Conservation (phyloP, 108 stramenopile genomes). For the Craspedostauros australis region DNA sequence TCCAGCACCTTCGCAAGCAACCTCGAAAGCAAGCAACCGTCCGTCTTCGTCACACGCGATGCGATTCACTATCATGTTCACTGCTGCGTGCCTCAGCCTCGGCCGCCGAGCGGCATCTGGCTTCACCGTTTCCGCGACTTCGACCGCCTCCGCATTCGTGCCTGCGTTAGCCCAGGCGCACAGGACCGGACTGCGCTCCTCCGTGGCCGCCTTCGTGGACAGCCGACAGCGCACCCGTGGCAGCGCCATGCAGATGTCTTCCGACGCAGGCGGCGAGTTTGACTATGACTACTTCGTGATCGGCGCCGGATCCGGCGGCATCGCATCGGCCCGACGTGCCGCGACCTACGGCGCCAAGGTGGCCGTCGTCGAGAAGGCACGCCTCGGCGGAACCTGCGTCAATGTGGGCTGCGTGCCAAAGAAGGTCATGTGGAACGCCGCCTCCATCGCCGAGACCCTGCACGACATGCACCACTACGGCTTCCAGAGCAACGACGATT, state of each 20-base stretch:
- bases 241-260: neutral
- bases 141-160: too few species aligned
- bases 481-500: conserved; percentile 68
- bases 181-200: too few species aligned
- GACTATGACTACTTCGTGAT: conserved; percentile 74
- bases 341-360: conserved; percentile 84
- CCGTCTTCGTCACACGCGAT: too few species aligned
- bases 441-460: conserved; percentile 71
- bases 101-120: too few species aligned
- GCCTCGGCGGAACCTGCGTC: conserved; percentile 93
- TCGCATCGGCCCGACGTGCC: conserved; percentile 63
- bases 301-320: conserved; percentile 73
- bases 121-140: too few species aligned
- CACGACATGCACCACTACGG: conserved; percentile 63
- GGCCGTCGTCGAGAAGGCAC: conserved; percentile 69
- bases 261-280: neutral
- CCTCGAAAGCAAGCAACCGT: too few species aligned
- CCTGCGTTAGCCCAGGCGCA: too few species aligned
- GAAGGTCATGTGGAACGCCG: conserved; percentile 82
- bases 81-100: too few species aligned
- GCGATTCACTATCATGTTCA: too few species aligned
- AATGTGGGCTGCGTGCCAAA: conserved; percentile 89
- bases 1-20: too few species aligned
- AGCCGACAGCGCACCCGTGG: too few species aligned
- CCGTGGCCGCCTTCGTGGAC: too few species aligned